Conservation (phyloP, 768 basidiomycete species). For the Psilocybe subaeruginosa region DNA sequence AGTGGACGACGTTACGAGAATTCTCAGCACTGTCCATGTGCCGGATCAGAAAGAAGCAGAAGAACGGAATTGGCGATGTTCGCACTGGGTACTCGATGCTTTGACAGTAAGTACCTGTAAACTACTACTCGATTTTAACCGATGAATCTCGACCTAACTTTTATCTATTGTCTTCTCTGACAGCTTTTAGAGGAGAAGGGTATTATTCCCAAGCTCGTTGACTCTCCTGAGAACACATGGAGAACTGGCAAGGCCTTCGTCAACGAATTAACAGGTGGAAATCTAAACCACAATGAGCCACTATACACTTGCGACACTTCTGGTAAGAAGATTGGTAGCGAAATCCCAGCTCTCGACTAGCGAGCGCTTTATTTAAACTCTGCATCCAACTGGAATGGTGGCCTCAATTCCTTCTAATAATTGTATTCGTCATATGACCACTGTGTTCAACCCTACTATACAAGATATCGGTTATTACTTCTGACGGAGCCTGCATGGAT, state of each 20-base stretch:
- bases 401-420: no score
- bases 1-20: neutral
- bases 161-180: neutral
- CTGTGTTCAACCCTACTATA: no score
- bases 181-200: neutral
- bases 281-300: neutral
- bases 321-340: neutral
- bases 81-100: neutral
- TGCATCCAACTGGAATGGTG: no score
- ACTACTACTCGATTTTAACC: no score
- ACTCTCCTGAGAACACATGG: neutral
- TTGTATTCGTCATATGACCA: no score
- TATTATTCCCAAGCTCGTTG: neutral
- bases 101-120: neutral
- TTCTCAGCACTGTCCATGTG: neutral
- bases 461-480: no score
- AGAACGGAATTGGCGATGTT: neutral
- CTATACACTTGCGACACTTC: neutral
- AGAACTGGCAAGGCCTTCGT: neutral
- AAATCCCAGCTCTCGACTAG: neutral
- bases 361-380: no score
- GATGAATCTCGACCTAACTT: neutral
- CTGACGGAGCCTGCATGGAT: no score
- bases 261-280: neutral
- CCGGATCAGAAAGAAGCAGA: neutral